Conservation (phyloP, 2,329 filamentous ascomycete genomes). For the Lecanosticta acicola region DNA sequence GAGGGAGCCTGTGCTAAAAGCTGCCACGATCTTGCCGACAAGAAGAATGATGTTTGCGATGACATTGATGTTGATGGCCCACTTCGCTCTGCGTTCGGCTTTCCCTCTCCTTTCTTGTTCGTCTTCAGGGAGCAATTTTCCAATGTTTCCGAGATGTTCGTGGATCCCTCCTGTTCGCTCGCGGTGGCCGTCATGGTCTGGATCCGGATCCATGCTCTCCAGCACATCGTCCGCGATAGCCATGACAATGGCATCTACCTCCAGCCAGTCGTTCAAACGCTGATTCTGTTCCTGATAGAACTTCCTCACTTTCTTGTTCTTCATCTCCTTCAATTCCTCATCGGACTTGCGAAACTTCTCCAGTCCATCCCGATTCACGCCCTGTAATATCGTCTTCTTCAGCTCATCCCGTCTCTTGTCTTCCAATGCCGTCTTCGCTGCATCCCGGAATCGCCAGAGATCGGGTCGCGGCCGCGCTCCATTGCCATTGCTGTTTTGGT, state of each 20-base stretch:
- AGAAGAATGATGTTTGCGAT: constrained; percentile 55
- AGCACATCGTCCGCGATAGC: constrained; percentile 54
- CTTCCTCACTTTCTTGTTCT: constrained; percentile 47
- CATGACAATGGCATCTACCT: constrained; percentile 54
- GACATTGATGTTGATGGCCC: constrained; percentile 58
- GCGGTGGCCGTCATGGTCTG: constrained; percentile 51
- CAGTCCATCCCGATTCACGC: constrained; percentile 43
- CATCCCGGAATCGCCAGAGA: constrained; percentile 44
- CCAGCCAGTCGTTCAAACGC: constrained; percentile 52
- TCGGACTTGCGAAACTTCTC: constrained; percentile 49
- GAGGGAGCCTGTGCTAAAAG: constrained; percentile 52
- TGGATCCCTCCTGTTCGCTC: constrained; percentile 51
- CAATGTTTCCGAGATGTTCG: constrained; percentile 46
- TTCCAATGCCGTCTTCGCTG: constrained; percentile 42
- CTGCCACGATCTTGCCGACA: constrained; percentile 51
- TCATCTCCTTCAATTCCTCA: constrained; percentile 50
- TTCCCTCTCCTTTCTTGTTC: constrained; percentile 46
- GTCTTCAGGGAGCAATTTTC: constrained; percentile 51
- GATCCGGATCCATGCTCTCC: constrained; percentile 56
- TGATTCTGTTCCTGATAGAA: constrained; percentile 54
- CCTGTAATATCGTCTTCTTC: constrained; percentile 46
- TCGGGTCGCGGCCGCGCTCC: constrained; percentile 23
- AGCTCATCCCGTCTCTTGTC: constrained; percentile 42
- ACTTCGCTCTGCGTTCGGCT: constrained; percentile 46
- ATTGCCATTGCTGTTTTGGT: constrained; percentile 10